A percentile compares a stretch with the other conserved stretches of the same genome.
Evolutionary conservation across 1,284 basidiomycete genomes (phyloP).

Genomic region (Flammula alnicola): DNA sequence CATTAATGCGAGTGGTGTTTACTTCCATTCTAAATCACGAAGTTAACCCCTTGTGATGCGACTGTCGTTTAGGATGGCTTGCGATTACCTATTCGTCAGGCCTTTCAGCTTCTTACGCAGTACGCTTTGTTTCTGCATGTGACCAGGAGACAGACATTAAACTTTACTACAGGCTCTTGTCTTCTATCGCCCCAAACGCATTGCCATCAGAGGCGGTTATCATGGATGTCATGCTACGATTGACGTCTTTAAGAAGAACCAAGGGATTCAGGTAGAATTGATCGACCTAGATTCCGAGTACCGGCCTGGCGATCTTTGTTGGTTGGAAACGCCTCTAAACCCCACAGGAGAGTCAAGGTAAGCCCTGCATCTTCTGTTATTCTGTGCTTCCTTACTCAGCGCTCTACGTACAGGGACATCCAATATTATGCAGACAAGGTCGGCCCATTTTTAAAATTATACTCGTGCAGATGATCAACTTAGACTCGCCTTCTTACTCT

Average conservation of each 20-base stretch:
- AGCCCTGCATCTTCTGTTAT: constrained; percentile 9
- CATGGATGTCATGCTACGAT: constrained; percentile 78
- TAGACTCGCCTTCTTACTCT: background rate
- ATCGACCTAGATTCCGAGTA: constrained; percentile 82
- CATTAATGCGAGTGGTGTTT: constrained; percentile 54
- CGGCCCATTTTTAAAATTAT: constrained; percentile 4
- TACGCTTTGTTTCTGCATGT: constrained; percentile 31
- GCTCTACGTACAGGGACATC: constrained; percentile 62
- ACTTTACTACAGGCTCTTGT: constrained; percentile 60
- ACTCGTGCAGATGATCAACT: constrained; percentile 8
- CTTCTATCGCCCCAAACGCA: constrained; percentile 73
- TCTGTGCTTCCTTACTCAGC: constrained; percentile 1
- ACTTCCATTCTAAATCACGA: background rate
- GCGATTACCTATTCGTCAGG: constrained; percentile 80
- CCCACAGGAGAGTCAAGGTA: constrained; percentile 85
- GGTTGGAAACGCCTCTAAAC: constrained; percentile 92
- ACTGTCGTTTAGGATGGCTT: constrained; percentile 55
- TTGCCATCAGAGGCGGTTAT: constrained; percentile 85
- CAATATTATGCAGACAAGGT: constrained; percentile 83
- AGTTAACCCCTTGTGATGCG: constrained; percentile 1
- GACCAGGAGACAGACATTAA: constrained; percentile 2
- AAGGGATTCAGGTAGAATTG: constrained; percentile 52
- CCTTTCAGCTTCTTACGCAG: constrained; percentile 72
- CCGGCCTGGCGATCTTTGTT: constrained; percentile 76
- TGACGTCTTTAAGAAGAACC: constrained; percentile 62